Evolutionary conservation across 2,329 filamentous ascomycete species (phyloP).

Genomic region (Penicillium sp.): DNA sequence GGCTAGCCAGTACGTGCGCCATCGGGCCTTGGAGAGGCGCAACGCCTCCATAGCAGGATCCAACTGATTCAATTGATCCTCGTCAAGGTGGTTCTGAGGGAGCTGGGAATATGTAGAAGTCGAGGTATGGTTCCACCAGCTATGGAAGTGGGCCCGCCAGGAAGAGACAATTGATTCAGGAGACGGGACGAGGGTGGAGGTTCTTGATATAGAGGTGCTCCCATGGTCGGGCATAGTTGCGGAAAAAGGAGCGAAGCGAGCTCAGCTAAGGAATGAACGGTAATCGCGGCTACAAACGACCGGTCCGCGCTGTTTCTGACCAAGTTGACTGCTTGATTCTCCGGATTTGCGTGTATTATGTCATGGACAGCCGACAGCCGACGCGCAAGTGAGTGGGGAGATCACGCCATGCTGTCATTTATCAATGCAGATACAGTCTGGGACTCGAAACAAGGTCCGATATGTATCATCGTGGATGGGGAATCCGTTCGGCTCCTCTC

Average conservation of each 20-base stretch:
- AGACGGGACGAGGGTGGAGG: conserved; percentile 6
- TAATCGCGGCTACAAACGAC: not conserved
- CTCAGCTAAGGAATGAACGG: not conserved
- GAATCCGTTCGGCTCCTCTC: not conserved
- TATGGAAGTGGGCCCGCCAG: conserved; percentile 8
- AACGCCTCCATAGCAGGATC: conserved; percentile 9
- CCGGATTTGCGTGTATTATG: conserved; percentile 13
- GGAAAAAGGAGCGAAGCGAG: not conserved
- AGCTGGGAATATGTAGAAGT: conserved; percentile 16
- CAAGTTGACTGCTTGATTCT: not conserved
- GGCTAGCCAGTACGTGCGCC: conserved; percentile 54
- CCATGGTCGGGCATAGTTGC: conserved; percentile 13
- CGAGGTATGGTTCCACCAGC: conserved; percentile 13
- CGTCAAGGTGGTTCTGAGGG: conserved; percentile 10
- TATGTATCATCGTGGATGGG: not conserved
- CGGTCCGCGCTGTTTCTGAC: conserved; percentile 4
- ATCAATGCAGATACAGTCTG: not conserved
- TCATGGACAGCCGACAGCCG: conserved; percentile 20
- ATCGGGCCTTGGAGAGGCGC: conserved; percentile 31
- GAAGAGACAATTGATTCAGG: conserved; percentile 9
- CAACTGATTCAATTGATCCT: conserved; percentile 4
- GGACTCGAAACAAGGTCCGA: not conserved
- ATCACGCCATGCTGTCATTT: conserved; percentile 11
- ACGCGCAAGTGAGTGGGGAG: conserved; percentile 5
- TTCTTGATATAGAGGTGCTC: conserved; percentile 12